Evolutionary conservation across 1,284 basidiomycete species (phyloP), one percentile per base, ranked within the genome.

Genomic region (Boletus semigastroideus): DNA sequence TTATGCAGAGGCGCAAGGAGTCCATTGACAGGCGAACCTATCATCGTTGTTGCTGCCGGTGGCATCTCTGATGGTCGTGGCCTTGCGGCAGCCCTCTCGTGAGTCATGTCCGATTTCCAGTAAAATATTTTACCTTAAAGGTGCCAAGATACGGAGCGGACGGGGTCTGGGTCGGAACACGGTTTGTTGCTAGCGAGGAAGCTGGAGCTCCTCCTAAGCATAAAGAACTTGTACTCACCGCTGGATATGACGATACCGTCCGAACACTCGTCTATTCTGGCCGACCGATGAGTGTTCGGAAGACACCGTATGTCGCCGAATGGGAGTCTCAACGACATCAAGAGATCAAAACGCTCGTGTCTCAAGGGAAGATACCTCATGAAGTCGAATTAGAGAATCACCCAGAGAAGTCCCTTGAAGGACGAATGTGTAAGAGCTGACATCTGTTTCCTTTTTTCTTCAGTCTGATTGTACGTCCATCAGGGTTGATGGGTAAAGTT

Each of bases 81-180:
- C 33, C 78, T 94, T 22, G 90, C 92, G 16, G 88, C 87, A 10
- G 74, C 88, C 13, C 79, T 94, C 52, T 79, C 87, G 80, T 91
- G 72, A 64, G 80, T 67, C 30, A 42, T 25, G 30, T 43, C 41
- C 31, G 5, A 9, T 28, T 7, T 50, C 54, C 12, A 31, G 30
- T 17, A 7, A 14, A n/a, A 25, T 6, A 5, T 40, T 41, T 52
- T 13, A 48, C 54, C 51, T 13, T 49, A 12, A 33, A 22, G 25
- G 39, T 31, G 17, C 43, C 49, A 58, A 83, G 81, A 37, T 86
- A 86, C 54, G 92, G 92, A 48, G 91, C 91, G 3, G 75, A 85
- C 3, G 92, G 84, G 46, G 88, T 94, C 11, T 94, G 92, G 92
- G 90, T 94, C 49, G 93, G 93, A 34, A 95, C 93, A 2, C 83